Evolutionary conservation across 495 filamentous ascomycete genomes (phyloP).

Genomic region (Neurospora sp.): DNA sequence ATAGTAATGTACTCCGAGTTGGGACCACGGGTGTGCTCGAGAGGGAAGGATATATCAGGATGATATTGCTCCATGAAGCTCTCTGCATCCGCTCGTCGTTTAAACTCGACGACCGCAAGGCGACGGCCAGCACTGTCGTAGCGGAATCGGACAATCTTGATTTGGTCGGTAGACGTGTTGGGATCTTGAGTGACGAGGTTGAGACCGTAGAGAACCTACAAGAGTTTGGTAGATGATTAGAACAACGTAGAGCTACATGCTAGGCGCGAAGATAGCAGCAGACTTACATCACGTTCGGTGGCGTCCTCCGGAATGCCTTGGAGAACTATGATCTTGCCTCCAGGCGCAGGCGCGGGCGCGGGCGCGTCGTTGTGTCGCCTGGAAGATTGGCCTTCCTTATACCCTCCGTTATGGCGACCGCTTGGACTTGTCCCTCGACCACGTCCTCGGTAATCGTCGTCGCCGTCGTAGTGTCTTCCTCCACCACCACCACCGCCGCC

Average conservation of each 20-base stretch:
- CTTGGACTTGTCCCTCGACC: neutral
- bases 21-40: conserved; percentile 21
- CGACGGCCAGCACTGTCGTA: conserved; percentile 21
- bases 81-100: conserved; percentile 40
- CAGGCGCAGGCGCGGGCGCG: neutral
- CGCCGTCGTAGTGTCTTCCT: neutral
- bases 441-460: neutral
- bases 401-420: neutral
- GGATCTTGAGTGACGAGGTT: conserved; percentile 18
- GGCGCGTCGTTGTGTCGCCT: conserved; percentile 1
- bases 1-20: conserved; percentile 41
- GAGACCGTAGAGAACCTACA: conserved; percentile 23
- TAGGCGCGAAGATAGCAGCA: neutral
- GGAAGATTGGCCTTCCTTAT: neutral
- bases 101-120: conserved; percentile 28
- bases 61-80: conserved; percentile 57
- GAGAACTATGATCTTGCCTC: conserved; percentile 11
- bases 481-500: neutral
- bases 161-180: conserved; percentile 18
- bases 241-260: neutral
- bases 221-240: neutral
- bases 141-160: conserved; percentile 17
- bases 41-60: conserved; percentile 44
- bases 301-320: conserved; percentile 21
- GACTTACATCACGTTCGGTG: conserved; percentile 21